A percentile compares a stretch with the other conserved stretches of the same genome.
phyloP scores from a whole-genome alignment of 1,284 basidiomycete genomes.

The Cryptococcus amylolentus region DNA sequence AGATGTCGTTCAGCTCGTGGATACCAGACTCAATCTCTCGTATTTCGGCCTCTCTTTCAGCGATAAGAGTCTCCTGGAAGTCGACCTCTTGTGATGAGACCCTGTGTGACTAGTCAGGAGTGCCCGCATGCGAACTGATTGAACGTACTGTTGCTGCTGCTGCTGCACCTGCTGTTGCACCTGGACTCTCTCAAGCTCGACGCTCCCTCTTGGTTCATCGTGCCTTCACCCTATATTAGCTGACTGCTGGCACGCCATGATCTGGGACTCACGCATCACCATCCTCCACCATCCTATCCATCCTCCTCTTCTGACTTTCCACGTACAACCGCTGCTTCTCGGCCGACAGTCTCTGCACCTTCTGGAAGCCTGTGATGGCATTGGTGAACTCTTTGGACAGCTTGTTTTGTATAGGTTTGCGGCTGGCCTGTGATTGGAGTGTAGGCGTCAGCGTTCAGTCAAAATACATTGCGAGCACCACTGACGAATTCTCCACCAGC shows the following conservation, averaged over 20 bases:
- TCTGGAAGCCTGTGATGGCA: conserved; percentile 85
- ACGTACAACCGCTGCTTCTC: conserved; percentile 81
- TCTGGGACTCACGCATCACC: conserved; percentile 18
- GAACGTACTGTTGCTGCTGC: conserved; percentile 5
- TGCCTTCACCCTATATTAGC: conserved; percentile 6
- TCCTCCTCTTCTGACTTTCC: conserved; percentile 55
- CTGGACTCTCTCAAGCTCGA: conserved; percentile 45
- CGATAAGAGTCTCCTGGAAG: conserved; percentile 93
- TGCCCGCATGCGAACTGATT: not conserved
- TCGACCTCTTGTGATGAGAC: conserved; percentile 86
- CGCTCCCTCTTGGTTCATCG: conserved; percentile 33
- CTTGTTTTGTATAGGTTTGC: conserved; percentile 65
- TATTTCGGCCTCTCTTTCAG: conserved; percentile 92
- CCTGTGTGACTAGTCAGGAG: conserved; percentile 44
- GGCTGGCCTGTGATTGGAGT: conserved; percentile 23
- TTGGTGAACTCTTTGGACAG: conserved; percentile 88
- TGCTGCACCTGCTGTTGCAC: conserved; percentile 37
- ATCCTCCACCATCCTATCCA: conserved; percentile 40
- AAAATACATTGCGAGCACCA: not conserved
- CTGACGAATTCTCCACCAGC: conserved; percentile 44
- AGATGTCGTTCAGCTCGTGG: conserved; percentile 94
- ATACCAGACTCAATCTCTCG: conserved; percentile 96
- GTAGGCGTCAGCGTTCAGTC: not conserved
- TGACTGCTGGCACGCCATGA: no score
- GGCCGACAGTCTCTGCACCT: conserved; percentile 82